These are phyloP conservation scores for Globisporangium carolinianum DNA, from an alignment of 352 stramenopile species.

Conservation along the genomic window DNA sequence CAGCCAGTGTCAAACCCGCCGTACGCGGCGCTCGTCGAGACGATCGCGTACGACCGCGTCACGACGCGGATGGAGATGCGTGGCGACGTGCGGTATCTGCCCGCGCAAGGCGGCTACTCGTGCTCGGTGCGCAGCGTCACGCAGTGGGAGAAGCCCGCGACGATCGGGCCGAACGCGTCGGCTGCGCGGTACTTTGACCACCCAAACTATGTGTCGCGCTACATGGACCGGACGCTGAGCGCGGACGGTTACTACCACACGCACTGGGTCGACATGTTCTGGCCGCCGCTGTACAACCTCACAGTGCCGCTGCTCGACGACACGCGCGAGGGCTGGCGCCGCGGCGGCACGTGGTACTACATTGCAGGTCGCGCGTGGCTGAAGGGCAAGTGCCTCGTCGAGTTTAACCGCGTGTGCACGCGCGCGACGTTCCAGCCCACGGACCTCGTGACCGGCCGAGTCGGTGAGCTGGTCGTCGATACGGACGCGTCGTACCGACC, in stretches of 20 bases:
- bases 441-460: slow-evolving; percentile 30
- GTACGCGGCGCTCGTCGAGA: slow-evolving; percentile 50
- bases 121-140: slow-evolving; percentile 93
- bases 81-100: slow-evolving; percentile 53
- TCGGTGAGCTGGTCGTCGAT: slow-evolving; percentile 70
- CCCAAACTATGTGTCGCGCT: slow-evolving; percentile 95
- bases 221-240: slow-evolving; percentile 89
- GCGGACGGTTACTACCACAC: slow-evolving; percentile 83
- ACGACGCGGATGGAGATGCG: slow-evolving; percentile 24
- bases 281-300: slow-evolving; percentile 88
- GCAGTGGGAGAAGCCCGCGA: slow-evolving; percentile 89
- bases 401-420: slow-evolving; percentile 87
- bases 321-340: slow-evolving; percentile 90
- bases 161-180: slow-evolving; percentile 36
- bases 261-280: slow-evolving; percentile 87
- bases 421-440: slow-evolving; percentile 3
- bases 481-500: slow-evolving; percentile 90
- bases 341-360: slow-evolving; percentile 71
- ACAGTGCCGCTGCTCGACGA: slow-evolving; percentile 78
- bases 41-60: slow-evolving; percentile 41
- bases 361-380: slow-evolving; percentile 70
- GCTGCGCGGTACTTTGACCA: slow-evolving; percentile 85
- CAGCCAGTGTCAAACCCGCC: slow-evolving; percentile 60
- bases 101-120: slow-evolving; percentile 89
- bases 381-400: slow-evolving; percentile 91